A percentile compares a stretch with the other conserved stretches of the same genome.
These are phyloP conservation scores for Myxozyma kluyveri DNA, from an alignment of 805 yeast species.

Conservation along the genomic window DNA sequence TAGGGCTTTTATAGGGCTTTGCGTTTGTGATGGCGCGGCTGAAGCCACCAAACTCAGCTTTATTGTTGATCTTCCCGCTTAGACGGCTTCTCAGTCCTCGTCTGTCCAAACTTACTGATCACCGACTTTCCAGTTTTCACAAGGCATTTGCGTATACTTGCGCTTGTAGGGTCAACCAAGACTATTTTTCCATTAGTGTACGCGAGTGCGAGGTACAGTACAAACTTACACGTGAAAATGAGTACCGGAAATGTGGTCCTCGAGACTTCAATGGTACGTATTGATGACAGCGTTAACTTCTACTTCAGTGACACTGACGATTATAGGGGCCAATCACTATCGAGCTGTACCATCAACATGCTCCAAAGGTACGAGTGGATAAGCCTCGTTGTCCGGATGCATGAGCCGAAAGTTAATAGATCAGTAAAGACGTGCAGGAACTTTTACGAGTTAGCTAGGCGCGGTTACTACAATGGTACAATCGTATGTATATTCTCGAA, in stretches of 20 bases:
- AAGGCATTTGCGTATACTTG: no score
- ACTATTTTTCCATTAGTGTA: no score
- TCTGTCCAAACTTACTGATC: no score
- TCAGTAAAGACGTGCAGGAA: conserved; percentile 27
- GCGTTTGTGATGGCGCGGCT: no score
- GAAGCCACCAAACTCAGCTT: no score
- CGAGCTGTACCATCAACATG: conserved; percentile 35
- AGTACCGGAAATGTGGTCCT: conserved; percentile 18
- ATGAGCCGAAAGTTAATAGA: not conserved
- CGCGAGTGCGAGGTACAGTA: not conserved
- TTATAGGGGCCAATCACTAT: conserved; percentile 31
- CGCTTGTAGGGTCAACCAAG: no score
- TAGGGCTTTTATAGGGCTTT: no score
- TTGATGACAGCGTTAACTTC: not conserved
- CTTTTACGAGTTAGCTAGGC: conserved; percentile 32
- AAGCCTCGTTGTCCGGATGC: not conserved
- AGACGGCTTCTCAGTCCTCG: no score
- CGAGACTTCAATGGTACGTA: conserved; percentile 27
- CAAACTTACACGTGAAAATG: conserved; percentile 4
- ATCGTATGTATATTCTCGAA: conserved; percentile 17
- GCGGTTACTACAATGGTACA: conserved; percentile 38
- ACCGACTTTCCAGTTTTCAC: no score
- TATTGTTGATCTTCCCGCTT: no score
- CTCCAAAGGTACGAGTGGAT: conserved; percentile 34
- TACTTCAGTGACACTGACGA: not conserved